Percentiles rank a stretch among this genome's conserved stretches.
Evolutionary conservation across 257 asterid species (phyloP).

Genomic region (Primulina huaijiensis): DNA sequence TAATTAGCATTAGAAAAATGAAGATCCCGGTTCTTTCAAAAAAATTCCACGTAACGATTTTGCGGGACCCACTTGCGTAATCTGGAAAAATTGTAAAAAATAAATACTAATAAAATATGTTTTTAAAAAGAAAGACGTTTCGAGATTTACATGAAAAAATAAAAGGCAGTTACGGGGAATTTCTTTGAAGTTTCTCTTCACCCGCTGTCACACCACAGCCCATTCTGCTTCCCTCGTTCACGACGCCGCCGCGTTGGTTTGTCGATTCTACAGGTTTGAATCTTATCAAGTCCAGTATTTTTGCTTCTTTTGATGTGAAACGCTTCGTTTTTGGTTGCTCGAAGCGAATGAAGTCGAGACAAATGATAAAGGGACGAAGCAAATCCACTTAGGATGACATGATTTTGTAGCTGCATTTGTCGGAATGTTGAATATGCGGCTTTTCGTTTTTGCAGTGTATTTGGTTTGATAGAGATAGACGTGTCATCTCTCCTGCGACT

Average conservation of each 20-base stretch:
- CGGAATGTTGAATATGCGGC: slow-evolving; percentile 14
- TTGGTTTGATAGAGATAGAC: slow-evolving; percentile 22
- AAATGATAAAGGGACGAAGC: neutral
- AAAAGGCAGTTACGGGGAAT: neutral
- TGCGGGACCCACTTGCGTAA: no score
- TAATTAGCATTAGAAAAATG: no score
- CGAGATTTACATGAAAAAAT: neutral
- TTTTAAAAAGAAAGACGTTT: neutral
- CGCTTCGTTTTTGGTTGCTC: neutral
- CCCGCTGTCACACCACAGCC: neutral
- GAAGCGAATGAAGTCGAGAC: neutral
- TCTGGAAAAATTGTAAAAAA: no score
- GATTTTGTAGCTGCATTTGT: slow-evolving; percentile 11
- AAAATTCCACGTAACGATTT: no score
- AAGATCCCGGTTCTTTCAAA: no score
- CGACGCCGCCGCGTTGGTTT: neutral
- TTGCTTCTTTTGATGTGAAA: neutral
- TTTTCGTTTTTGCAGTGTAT: slow-evolving; percentile 18
- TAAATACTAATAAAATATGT: no score
- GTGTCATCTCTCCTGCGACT: slow-evolving; percentile 84
- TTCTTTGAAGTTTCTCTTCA: neutral
- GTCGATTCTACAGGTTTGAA: neutral
- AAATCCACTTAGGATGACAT: no score
- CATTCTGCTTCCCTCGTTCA: neutral
- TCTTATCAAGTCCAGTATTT: neutral